Evolutionary conservation across 2,329 filamentous ascomycete genomes (phyloP).

Genomic region (Neopestalotiopsis sp.): DNA sequence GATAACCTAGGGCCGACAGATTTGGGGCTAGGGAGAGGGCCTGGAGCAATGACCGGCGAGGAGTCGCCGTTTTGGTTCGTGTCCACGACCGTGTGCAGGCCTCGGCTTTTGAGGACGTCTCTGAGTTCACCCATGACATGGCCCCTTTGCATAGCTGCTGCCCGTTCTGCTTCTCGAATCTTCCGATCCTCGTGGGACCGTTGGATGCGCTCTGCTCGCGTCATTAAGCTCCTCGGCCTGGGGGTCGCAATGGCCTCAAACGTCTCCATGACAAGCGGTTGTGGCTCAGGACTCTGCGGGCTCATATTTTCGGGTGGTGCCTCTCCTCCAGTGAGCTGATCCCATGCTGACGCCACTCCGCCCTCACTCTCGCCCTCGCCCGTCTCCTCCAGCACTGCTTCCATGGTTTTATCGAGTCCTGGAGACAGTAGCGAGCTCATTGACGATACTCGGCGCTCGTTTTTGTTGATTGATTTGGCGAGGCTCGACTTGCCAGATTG

Average conservation of each 20-base stretch:
- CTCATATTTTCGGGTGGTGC: constrained; percentile 54
- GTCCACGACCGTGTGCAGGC: constrained; percentile 6
- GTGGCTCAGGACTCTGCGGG: constrained; percentile 56
- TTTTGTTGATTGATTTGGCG: constrained; percentile 79
- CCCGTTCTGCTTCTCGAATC: constrained; percentile 71
- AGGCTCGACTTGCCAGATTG: constrained; percentile 85
- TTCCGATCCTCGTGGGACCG: constrained; percentile 89
- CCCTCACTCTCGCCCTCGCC: constrained; percentile 37
- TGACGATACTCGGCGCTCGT: constrained; percentile 72
- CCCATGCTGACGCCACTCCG: constrained; percentile 72
- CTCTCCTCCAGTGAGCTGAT: constrained; percentile 76
- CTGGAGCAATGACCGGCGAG: not conserved
- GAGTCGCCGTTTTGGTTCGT: not conserved
- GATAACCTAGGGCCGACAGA: not conserved
- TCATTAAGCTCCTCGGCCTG: constrained; percentile 72
- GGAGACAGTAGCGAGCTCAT: constrained; percentile 66
- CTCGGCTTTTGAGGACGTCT: constrained; percentile 71
- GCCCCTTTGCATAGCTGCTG: constrained; percentile 79
- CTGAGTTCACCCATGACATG: constrained; percentile 94
- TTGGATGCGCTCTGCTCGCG: constrained; percentile 83
- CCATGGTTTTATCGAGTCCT: constrained; percentile 66
- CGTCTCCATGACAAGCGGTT: constrained; percentile 88
- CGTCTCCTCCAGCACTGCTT: constrained; percentile 51
- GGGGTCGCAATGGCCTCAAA: constrained; percentile 89
- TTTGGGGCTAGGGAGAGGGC: not conserved